Evolutionary conservation across 139 green algal species (phyloP).

Genomic region (Volvox reticuliferus): DNA sequence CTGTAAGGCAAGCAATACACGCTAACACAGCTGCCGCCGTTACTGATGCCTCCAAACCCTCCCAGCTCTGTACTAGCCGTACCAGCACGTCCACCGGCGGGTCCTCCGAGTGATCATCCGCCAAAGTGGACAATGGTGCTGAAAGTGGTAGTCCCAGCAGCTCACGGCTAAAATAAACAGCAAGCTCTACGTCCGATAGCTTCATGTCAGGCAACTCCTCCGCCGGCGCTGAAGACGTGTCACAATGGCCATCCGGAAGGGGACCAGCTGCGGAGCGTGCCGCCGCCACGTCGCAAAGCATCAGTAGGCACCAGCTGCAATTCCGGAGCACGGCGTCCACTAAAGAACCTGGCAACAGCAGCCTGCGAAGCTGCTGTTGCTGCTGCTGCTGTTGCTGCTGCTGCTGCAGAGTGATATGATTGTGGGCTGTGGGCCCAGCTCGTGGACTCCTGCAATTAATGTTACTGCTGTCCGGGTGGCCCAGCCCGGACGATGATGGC

Average conservation of each 20-base stretch:
- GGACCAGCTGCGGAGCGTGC: too few relatives aligned
- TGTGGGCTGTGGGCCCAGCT: neutral
- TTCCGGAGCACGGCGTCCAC: slow-evolving; percentile 36
- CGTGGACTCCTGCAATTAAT: neutral
- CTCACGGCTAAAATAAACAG: neutral
- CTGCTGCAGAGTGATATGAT: neutral
- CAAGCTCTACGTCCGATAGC: neutral
- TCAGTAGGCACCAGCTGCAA: slow-evolving; percentile 41
- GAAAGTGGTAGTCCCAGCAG: neutral
- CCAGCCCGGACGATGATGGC: neutral
- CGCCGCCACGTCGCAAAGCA: neutral
- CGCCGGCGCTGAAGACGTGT: neutral
- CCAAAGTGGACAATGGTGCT: neutral
- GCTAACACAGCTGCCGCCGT: slow-evolving; percentile 16
- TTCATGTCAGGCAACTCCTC: neutral
- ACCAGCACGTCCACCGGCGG: neutral
- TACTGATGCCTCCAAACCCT: slow-evolving; percentile 24
- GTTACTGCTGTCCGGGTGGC: neutral
- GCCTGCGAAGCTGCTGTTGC: neutral
- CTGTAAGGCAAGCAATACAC: neutral
- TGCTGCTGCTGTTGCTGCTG: neutral
- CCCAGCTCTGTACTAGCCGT: slow-evolving; percentile 17
- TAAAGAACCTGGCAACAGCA: neutral
- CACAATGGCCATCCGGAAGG: neutral
- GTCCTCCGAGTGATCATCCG: neutral